phyloP scores from a whole-genome alignment of 345 rosid species.

The Turnera subulata region DNA sequence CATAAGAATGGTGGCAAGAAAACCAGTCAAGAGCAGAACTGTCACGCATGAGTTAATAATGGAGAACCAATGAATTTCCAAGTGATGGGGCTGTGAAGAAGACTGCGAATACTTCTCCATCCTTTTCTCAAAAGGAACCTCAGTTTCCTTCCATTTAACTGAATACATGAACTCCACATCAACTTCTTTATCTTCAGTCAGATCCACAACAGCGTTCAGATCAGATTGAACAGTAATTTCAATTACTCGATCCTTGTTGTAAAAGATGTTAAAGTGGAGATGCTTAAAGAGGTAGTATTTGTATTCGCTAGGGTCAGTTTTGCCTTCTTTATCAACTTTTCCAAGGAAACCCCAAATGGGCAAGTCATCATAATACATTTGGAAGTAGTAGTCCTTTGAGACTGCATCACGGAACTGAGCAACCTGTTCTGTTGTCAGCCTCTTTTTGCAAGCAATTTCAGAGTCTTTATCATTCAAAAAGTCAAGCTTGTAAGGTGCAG shows the following conservation, averaged over 20 bases:
- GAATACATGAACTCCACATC: constrained; percentile 77
- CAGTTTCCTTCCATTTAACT: constrained; percentile 89
- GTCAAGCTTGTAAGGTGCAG: constrained; percentile 78
- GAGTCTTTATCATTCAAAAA: constrained; percentile 67
- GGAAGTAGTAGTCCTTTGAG: constrained; percentile 76
- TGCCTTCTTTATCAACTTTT: constrained; percentile 42
- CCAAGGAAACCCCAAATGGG: constrained; percentile 94
- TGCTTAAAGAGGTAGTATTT: constrained; percentile 73
- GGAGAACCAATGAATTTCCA: constrained; percentile 94
- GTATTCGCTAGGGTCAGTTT: constrained; percentile 47
- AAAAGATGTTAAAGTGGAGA: constrained; percentile 64
- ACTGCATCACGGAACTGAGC: constrained; percentile 54
- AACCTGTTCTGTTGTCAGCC: constrained; percentile 56
- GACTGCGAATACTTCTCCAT: constrained; percentile 84
- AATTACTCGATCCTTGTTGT: constrained; percentile 70
- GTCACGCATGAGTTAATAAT: constrained; percentile 89
- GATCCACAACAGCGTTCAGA: constrained; percentile 62
- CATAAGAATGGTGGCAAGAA: constrained; percentile 89
- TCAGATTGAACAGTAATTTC: constrained; percentile 71
- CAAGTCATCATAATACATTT: constrained; percentile 86
- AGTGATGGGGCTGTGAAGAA: constrained; percentile 84
- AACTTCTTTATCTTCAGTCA: constrained; percentile 77
- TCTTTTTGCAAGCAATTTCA: constrained; percentile 53
- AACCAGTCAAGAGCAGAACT: constrained; percentile 84
- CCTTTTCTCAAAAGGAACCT: constrained; percentile 74